Conservation (phyloP, 164 flowering plant genomes). For the Berberis vulgaris region DNA sequence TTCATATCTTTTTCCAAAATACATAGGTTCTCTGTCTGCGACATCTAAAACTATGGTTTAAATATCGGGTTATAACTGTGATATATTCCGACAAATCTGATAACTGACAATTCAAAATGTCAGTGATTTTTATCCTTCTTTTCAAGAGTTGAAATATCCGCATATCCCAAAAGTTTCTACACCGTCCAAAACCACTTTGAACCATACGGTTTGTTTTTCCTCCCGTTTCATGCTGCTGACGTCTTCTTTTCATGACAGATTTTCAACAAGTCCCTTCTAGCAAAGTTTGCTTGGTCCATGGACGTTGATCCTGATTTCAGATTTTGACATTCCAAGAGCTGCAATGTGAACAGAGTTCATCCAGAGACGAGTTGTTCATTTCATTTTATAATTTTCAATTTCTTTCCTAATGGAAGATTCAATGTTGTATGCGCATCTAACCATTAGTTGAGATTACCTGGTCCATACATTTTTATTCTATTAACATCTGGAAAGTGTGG, state of each 20-base stretch:
- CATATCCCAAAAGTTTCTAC: background rate
- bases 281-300: constrained; percentile 96
- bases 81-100: no score
- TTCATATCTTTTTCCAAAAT: no score
- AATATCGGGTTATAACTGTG: no score
- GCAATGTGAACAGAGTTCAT: background rate
- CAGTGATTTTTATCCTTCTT: no score
- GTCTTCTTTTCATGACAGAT: constrained; percentile 33
- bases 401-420: background rate
- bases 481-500: no score
- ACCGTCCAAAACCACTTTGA: background rate
- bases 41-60: no score
- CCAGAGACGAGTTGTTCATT: background rate
- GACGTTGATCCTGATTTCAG: constrained; percentile 89
- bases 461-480: no score
- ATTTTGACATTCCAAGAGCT: constrained; percentile 39
- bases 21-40: no score
- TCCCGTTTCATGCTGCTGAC: background rate
- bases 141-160: no score
- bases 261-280: constrained; percentile 87
- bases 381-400: background rate
- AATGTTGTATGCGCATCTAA: background rate
- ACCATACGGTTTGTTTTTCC: background rate
- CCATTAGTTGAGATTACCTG: background rate
- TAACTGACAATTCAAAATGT: no score